Conservation (phyloP, 2,329 filamentous ascomycete species). For the Ophiocordyceps unilateralis region DNA sequence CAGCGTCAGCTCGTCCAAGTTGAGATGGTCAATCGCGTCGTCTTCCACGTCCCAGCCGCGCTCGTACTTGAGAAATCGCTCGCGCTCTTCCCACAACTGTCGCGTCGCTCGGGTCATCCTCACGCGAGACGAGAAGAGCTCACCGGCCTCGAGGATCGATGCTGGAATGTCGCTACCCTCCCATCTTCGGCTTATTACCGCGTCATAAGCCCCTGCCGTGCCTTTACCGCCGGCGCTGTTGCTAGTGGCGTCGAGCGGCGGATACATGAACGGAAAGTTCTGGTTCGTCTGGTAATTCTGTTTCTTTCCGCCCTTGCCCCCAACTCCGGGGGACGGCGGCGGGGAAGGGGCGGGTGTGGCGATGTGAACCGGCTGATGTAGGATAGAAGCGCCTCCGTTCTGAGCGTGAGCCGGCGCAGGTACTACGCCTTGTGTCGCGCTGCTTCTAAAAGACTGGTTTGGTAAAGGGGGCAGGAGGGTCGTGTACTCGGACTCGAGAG, state of each 20-base stretch:
- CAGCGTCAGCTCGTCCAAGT: conserved; percentile 24
- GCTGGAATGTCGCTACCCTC: conserved; percentile 87
- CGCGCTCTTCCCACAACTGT: conserved; percentile 88
- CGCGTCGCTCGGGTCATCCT: conserved; percentile 81
- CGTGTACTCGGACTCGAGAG: conserved; percentile 77
- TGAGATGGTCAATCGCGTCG: conserved; percentile 27
- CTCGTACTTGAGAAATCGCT: conserved; percentile 81
- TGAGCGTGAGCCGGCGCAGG: conserved; percentile 35
- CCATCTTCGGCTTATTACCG: conserved; percentile 70
- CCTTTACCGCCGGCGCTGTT: conserved; percentile 86
- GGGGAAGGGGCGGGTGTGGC: conserved; percentile 95
- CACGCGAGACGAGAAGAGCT: conserved; percentile 78
- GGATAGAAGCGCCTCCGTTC: conserved; percentile 55
- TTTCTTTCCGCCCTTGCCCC: conserved; percentile 90
- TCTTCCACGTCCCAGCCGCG: conserved; percentile 58
- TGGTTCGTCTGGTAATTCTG: conserved; percentile 99
- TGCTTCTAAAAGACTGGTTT: conserved; percentile 49
- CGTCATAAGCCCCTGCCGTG: conserved; percentile 59
- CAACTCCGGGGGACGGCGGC: conserved; percentile 71
- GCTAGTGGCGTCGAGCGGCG: conserved; percentile 73
- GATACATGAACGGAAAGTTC: conserved; percentile 95
- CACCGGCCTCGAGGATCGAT: conserved; percentile 87
- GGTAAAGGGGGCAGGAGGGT: conserved; percentile 76
- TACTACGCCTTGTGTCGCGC: conserved; percentile 43
- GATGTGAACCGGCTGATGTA: conserved; percentile 93